Evolutionary conservation across 1,284 basidiomycete species (phyloP), one percentile per base, ranked within the genome.

Genomic region (Austroboletus novae-zelandiae): DNA sequence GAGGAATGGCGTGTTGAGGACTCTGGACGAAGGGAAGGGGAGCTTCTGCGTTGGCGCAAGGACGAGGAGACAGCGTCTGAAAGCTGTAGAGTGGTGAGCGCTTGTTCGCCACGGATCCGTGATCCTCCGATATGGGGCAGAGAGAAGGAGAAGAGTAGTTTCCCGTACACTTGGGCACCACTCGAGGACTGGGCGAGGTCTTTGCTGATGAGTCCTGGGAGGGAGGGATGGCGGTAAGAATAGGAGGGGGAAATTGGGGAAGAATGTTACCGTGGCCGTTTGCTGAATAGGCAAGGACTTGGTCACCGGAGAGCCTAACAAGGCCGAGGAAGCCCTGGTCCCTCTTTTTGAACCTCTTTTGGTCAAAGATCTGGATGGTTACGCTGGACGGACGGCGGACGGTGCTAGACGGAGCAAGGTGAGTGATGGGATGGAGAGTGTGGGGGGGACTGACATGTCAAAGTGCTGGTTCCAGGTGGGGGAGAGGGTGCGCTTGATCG

Each of bases 351-450:
- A 97, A 98, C 74, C 97, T 97, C 70, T 89, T 86, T 73, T 98
- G 92, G 76, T 99, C 96, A 67, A 98, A 98, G 61, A 98, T 89
- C 75, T 98, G 95, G 45, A 98, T 93, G n/a, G 89, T 86, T 55
- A 99, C 83, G 61, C 91, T 84, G 40, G 94, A 97, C 27, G 88
- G 89, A 61, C 90, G 91, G 58, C 90, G 93, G 61, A 97, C 89
- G 53, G 80, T 85, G 57, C 92, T 94, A 56, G 6, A 53, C 27
- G 55, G 0, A 47, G 37, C 14, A 18, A 44, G 29, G 29, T 45
- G 40, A 53, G 52, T 18, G 8, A 54, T 35, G 32, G 44, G 18
- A 17, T 9, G n/a, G n/a, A 9, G 36, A 20, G n/a, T 56, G 15
- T 18, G 43, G 23, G 51, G 15, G 56, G 54, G 45, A 67, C 84